Conservation (phyloP, 768 basidiomycete genomes). For the Tulasnella sp. region DNA sequence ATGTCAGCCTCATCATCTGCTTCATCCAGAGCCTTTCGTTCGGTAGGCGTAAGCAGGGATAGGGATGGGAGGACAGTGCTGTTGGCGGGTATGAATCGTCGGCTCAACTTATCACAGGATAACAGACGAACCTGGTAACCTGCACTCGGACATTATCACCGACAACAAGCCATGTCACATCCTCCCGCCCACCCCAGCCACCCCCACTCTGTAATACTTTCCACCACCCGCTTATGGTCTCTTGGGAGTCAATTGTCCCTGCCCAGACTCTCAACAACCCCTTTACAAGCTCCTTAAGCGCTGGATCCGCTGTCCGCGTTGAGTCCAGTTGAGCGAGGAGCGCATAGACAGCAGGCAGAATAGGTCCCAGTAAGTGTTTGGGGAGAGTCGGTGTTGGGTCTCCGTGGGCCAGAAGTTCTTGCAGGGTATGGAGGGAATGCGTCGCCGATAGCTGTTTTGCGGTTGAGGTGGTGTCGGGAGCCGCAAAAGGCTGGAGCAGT, state of each 20-base stretch:
- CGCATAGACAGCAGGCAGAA: slow-evolving; percentile 55
- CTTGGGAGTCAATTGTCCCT: slow-evolving; percentile 41
- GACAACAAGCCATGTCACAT: slow-evolving; percentile 45
- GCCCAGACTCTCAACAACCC: slow-evolving; percentile 68
- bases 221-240: slow-evolving; percentile 50
- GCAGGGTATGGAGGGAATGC: slow-evolving; percentile 40
- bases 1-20: slow-evolving; percentile 36
- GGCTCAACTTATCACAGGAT: too few species aligned
- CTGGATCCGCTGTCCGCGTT: slow-evolving; percentile 51
- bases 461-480: slow-evolving; percentile 18
- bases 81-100: neutral
- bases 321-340: slow-evolving; percentile 44
- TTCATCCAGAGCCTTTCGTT: slow-evolving; percentile 19
- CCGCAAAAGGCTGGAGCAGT: slow-evolving; percentile 25
- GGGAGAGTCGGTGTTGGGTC: slow-evolving; percentile 69
- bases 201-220: slow-evolving; percentile 34
- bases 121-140: slow-evolving; percentile 28
- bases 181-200: slow-evolving; percentile 30
- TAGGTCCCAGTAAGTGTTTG: slow-evolving; percentile 51
- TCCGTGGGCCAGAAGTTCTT: slow-evolving; percentile 56
- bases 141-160: slow-evolving; percentile 38
- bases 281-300: slow-evolving; percentile 44
- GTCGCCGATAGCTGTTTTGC: neutral
- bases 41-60: slow-evolving; percentile 19
- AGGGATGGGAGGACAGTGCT: neutral